phyloP scores from a whole-genome alignment of 345 rosid genomes.

The Syzygium oleosum region DNA sequence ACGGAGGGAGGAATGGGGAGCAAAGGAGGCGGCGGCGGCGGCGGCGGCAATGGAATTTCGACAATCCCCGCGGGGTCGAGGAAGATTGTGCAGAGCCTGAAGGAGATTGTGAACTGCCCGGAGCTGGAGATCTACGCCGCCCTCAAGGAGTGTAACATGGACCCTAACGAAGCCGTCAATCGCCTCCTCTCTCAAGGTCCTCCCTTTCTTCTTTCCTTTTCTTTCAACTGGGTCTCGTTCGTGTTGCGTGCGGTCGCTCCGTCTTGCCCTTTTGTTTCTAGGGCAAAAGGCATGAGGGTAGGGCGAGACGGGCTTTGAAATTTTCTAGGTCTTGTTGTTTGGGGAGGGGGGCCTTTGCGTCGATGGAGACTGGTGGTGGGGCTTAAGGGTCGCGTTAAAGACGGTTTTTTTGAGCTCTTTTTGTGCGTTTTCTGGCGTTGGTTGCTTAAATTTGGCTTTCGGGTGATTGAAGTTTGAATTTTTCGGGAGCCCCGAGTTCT shows the following conservation, averaged over 20 bases:
- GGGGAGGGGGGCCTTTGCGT: background rate
- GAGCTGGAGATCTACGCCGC: conserved; percentile 93
- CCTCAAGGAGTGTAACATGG: conserved; percentile 97
- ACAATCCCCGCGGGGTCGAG: conserved; percentile 67
- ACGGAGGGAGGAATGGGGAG: conserved; percentile 3
- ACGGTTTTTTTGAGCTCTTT: background rate
- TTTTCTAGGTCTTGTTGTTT: background rate
- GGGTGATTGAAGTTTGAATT: background rate
- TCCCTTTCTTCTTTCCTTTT: background rate
- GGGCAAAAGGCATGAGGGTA: background rate
- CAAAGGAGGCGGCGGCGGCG: conserved; percentile 55
- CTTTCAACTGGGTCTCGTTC: background rate
- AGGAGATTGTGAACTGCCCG: conserved; percentile 90
- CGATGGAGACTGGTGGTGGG: background rate
- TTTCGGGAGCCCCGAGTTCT: background rate
- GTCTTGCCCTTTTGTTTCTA: background rate
- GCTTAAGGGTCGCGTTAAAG: background rate
- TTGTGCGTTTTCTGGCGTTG: background rate
- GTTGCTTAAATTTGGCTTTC: background rate
- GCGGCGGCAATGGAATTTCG: conserved; percentile 51
- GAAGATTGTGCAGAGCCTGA: conserved; percentile 87
- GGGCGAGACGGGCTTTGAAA: background rate
- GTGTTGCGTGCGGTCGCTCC: background rate
- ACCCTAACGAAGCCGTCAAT: conserved; percentile 95
- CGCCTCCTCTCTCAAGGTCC: conserved; percentile 94